Percentiles rank a stretch among this genome's conserved stretches.
Conservation (phyloP, 116 monocot species). For the Iris pallida region DNA sequence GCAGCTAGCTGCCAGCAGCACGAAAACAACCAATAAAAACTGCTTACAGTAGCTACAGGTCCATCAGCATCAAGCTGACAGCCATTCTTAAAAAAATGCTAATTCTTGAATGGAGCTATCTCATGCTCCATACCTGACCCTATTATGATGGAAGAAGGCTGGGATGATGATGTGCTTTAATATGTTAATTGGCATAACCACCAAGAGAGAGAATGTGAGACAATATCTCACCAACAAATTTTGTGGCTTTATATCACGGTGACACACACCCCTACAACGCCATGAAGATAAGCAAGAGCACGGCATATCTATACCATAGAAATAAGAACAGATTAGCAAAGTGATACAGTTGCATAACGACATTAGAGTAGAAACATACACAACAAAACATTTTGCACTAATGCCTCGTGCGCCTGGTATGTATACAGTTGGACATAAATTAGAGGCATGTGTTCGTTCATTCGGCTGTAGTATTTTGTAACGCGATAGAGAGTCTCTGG, state of each 20-base stretch:
- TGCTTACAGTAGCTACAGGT: too few relatives aligned
- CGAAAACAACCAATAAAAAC: too few relatives aligned
- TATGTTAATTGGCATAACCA: too few relatives aligned
- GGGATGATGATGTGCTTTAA: too few relatives aligned
- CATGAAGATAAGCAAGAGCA: conserved; percentile 20
- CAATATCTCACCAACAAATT: conserved; percentile 17
- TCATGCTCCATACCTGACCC: too few relatives aligned
- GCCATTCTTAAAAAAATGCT: too few relatives aligned
- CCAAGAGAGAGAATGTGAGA: neutral
- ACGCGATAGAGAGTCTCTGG: conserved; percentile 14
- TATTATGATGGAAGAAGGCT: too few relatives aligned
- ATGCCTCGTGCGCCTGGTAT: conserved; percentile 1
- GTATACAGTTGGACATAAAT: conserved; percentile 15
- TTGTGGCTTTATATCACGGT: conserved; percentile 22
- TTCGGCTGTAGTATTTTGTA: conserved; percentile 9
- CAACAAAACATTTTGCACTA: neutral
- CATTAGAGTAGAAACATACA: neutral
- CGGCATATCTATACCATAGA: conserved; percentile 14
- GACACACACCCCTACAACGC: conserved; percentile 17
- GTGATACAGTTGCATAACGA: neutral
- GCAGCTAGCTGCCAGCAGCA: too few relatives aligned
- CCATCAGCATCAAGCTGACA: too few relatives aligned
- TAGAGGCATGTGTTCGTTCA: conserved; percentile 16
- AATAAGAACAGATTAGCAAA: neutral
- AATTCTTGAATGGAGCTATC: too few relatives aligned